Evolutionary conservation across 306 rosid genomes (phyloP), one percentile per base, ranked within the genome.

Genomic region (Cyclanthera cordifolia): DNA sequence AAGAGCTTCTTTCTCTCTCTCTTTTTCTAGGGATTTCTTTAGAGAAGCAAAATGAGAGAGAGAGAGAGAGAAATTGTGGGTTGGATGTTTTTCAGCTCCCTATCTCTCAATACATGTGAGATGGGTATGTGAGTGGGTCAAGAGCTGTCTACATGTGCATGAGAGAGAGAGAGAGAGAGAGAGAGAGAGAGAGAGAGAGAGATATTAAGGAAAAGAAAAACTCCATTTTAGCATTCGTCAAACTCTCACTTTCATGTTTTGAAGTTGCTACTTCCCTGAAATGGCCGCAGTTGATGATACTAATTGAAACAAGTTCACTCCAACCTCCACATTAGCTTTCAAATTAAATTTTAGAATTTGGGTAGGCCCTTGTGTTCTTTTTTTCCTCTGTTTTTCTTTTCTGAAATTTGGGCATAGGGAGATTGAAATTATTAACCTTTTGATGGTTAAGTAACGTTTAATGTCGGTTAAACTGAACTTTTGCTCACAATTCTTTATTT

Each of bases 91-190:
- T 53, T 69, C 1, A 72, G 74, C 53, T 75, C 66, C 61, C 57
- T 32, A 73, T 72, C 82, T 77, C 79, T 34, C 55, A 75, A 80
- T 82, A 75, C 77, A 82, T 83, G 90, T 86, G 96, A 61, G 82
- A 70, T 75, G 90, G 72, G 76, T 71, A 72, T 85, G 72, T 58
- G 72, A 47, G 87, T 82, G 94, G 90, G 86, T 77, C 85, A 72
- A 80, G 25, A 72, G 76, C 78, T 84, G 96, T 85, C 85, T 80
- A 80, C 84, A 79, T 84, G 84, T 81, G 96, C 97, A 89, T 87
- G 30, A 45, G 27, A 55, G 75, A 54, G 67, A 71, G 30, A 20
- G 14, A n/a, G 20, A 14, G 23, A 2, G n/a, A 48, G 10, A n/a
- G n/a, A n/a, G 30, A 45, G 27, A 55, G 75, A 54, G 67, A 71